Evolutionary conservation across 2,329 filamentous ascomycete species (phyloP), one percentile per base, ranked within the genome.

Genomic region (Microdochium paspali): DNA sequence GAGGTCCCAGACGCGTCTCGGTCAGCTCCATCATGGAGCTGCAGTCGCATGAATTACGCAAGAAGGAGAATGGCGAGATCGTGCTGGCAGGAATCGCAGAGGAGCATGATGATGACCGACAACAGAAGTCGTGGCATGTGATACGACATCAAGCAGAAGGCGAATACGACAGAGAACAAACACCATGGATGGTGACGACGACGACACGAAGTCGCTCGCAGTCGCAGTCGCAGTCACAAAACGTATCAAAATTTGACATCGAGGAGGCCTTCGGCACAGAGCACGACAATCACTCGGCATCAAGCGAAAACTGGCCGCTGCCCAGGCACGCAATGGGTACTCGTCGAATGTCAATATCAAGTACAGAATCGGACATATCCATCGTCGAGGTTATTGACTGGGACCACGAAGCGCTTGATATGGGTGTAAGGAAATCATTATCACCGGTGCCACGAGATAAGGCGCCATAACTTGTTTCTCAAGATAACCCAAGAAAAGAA

Each of bases 21-120:
- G 35, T n/a, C 35, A 20, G 35, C 15, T 21, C 10, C 18, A 21
- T 12, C n/a, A 21, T 40, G 7, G 35, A 43, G 44, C 44, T 43
- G 31, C 35, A 32, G 44, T n/a, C n/a, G n/a, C 43, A 10, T 12
- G 46, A 46, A 32, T 46, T 46, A 40, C 44, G 42, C 45, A 44
- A 44, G 21, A 43, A 40, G 35, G 35, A 21, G 10, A 12, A 7
- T 18, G 35, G 23, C 4, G 12, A 21, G n/a, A 18, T 40, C 35
- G 23, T 18, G 10, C 18, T 40, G 18, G 7, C 35, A 21, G 35
- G 23, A 20, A 40, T 40, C 12, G 35, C 20, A 12, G 35, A 40
- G 18, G 35, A 40, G 18, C 15, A 12, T 5, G 35, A 40, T 20
- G 35, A 40, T 10, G 15, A 40, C 4, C 6, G 9, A 18, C 35